Percentiles rank a stretch among this genome's conserved stretches.
These are phyloP conservation scores for Rubus idaeus DNA, from an alignment of 306 rosid genomes.

Conservation along the genomic window DNA sequence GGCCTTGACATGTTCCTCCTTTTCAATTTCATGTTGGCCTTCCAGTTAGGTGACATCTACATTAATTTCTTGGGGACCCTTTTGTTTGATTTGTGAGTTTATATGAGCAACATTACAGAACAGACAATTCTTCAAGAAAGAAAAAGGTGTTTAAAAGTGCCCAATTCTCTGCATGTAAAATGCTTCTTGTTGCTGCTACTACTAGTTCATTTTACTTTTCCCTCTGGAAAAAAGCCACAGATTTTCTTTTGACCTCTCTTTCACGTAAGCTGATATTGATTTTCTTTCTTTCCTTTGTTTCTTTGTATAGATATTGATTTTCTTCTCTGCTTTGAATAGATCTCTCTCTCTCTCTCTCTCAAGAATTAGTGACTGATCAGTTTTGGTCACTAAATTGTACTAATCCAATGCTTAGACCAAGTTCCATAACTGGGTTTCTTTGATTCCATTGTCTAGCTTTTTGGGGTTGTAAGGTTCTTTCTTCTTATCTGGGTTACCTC, in stretches of 20 bases:
- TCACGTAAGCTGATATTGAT: constrained; percentile 20
- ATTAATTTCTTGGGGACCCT: constrained; percentile 2
- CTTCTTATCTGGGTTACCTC: constrained; percentile 45
- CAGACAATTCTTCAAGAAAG: not conserved
- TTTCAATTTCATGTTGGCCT: constrained; percentile 20
- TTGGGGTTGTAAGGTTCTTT: constrained; percentile 32
- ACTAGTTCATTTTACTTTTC: not conserved
- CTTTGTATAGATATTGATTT: constrained; percentile 7
- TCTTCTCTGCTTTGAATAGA: constrained; percentile 17
- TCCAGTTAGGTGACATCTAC: constrained; percentile 21
- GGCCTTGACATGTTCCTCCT: constrained; percentile 39
- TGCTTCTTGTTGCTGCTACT: not conserved
- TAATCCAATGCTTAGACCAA: constrained; percentile 10
- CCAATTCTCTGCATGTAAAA: constrained; percentile 9
- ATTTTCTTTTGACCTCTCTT: constrained; percentile 26
- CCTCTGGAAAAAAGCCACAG: constrained; percentile 3
- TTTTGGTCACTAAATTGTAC: not conserved
- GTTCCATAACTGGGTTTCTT: constrained; percentile 9
- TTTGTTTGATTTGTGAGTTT: constrained; percentile 9
- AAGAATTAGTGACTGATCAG: constrained; percentile 11
- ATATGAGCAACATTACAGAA: not conserved
- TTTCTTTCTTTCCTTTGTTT: not conserved
- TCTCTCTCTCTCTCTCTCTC: constrained; percentile 29
- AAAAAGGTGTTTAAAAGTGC: not conserved
- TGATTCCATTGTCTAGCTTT: constrained; percentile 27